Conservation (phyloP, 2,329 filamentous ascomycete genomes). For the Fusarium musae region DNA sequence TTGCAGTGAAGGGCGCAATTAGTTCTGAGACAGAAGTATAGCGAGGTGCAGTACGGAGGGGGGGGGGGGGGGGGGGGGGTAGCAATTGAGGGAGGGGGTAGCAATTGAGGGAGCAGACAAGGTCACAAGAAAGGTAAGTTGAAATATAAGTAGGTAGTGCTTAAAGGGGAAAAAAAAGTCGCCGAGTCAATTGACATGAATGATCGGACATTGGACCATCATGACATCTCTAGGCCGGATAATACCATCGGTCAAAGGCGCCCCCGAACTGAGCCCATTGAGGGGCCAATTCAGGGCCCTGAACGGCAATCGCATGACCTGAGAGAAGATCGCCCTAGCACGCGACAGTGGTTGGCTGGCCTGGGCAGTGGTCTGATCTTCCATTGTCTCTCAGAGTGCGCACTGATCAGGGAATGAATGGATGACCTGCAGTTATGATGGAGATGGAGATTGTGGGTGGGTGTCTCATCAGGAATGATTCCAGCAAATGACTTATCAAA, state of each 20-base stretch:
- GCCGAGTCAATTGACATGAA: conserved; percentile 16
- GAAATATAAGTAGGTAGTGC: background rate
- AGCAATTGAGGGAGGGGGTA: background rate
- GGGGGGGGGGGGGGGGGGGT: too few species aligned
- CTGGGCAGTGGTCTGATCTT: conserved; percentile 39
- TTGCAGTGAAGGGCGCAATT: conserved; percentile 21
- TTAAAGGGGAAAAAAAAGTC: background rate
- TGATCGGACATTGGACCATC: conserved; percentile 9
- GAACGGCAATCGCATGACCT: conserved; percentile 36
- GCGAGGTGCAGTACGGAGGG: background rate
- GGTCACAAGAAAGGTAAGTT: background rate
- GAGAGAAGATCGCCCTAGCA: conserved; percentile 39
- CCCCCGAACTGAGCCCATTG: conserved; percentile 34
- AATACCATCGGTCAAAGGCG: conserved; percentile 28
- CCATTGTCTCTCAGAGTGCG: conserved; percentile 5
- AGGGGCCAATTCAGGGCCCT: conserved; percentile 29
- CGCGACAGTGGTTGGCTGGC: conserved; percentile 33
- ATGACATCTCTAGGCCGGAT: conserved; percentile 27
- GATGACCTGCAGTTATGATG: conserved; percentile 9
- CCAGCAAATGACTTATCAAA: background rate
- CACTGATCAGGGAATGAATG: background rate
- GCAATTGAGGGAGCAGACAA: background rate
- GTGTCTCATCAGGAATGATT: conserved; percentile 7
- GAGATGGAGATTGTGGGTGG: background rate
- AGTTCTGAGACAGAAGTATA: conserved; percentile 4